Evolutionary conservation across 495 filamentous ascomycete genomes (phyloP).

Genomic region (Viridothelium virens): DNA sequence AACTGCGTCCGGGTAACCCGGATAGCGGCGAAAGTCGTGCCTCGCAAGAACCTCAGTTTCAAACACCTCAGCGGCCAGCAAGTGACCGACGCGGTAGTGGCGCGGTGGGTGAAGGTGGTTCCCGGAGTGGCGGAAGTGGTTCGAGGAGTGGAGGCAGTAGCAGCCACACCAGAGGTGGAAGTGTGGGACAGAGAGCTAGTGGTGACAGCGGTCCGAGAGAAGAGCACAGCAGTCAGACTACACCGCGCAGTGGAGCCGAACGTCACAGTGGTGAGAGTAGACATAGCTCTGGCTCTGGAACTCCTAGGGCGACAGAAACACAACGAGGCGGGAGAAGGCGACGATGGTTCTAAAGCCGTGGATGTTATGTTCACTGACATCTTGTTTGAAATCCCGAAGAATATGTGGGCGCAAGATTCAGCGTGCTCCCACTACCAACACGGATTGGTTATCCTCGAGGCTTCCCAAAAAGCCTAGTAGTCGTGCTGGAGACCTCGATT

Average conservation of each 20-base stretch:
- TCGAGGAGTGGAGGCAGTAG: slow-evolving; percentile 1
- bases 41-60: not conserved
- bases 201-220: not conserved
- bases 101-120: not conserved
- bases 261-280: slow-evolving; percentile 6
- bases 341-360: not conserved
- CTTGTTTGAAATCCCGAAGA: too few relatives aligned
- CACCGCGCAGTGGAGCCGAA: not conserved
- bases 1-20: not conserved
- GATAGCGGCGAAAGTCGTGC: not conserved
- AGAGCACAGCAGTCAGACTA: slow-evolving; percentile 2
- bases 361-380: not conserved
- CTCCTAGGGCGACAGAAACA: not conserved
- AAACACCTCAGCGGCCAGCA: not conserved
- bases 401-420: too few relatives aligned
- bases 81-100: not conserved
- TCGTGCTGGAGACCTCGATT: too few relatives aligned
- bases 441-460: too few relatives aligned
- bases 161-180: not conserved
- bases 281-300: not conserved
- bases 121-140: slow-evolving; percentile 2
- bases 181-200: slow-evolving; percentile 1
- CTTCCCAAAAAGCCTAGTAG: too few relatives aligned
- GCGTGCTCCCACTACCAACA: too few relatives aligned
- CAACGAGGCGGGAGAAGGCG: not conserved